These are phyloP conservation scores for Yarrowia osloensis DNA, from an alignment of 805 yeast species.

Conservation along the genomic window DNA sequence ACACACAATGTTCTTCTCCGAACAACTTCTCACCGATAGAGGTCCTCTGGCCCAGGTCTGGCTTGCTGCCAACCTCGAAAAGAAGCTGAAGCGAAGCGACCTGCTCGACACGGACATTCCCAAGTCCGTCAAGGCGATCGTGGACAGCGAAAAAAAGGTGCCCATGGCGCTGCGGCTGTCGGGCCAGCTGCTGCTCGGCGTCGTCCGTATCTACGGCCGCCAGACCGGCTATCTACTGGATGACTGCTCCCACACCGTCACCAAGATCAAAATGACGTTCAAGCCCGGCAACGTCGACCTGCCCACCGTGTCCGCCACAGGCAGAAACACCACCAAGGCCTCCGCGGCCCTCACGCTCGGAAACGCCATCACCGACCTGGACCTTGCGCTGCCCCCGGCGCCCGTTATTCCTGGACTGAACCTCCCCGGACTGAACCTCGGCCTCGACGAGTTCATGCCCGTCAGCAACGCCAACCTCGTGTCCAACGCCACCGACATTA, in stretches of 20 bases:
- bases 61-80: slow-evolving; percentile 89
- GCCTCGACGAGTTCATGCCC: slow-evolving; percentile 22
- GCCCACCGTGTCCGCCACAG: slow-evolving; percentile 35
- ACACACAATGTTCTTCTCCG: slow-evolving; percentile 51
- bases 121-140: slow-evolving; percentile 67
- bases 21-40: slow-evolving; percentile 58
- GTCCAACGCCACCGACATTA: slow-evolving; percentile 26
- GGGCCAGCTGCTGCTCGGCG: slow-evolving; percentile 84
- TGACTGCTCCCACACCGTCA: slow-evolving; percentile 76
- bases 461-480: background rate
- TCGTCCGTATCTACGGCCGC: slow-evolving; percentile 80
- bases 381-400: slow-evolving; percentile 45
- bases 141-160: slow-evolving; percentile 49
- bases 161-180: slow-evolving; percentile 78
- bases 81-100: slow-evolving; percentile 70
- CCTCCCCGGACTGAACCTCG: slow-evolving; percentile 15
- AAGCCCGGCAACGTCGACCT: slow-evolving; percentile 51
- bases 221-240: slow-evolving; percentile 81
- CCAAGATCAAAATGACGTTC: slow-evolving; percentile 62
- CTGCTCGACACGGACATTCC: slow-evolving; percentile 69
- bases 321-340: slow-evolving; percentile 16
- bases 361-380: slow-evolving; percentile 79
- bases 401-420: slow-evolving; percentile 14
- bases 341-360: slow-evolving; percentile 55
- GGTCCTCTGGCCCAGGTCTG: slow-evolving; percentile 90